Percentiles rank a stretch among this genome's conserved stretches.
Evolutionary conservation across 2,329 filamentous ascomycete species (phyloP).

Genomic region (Stachybotrys elegans): DNA sequence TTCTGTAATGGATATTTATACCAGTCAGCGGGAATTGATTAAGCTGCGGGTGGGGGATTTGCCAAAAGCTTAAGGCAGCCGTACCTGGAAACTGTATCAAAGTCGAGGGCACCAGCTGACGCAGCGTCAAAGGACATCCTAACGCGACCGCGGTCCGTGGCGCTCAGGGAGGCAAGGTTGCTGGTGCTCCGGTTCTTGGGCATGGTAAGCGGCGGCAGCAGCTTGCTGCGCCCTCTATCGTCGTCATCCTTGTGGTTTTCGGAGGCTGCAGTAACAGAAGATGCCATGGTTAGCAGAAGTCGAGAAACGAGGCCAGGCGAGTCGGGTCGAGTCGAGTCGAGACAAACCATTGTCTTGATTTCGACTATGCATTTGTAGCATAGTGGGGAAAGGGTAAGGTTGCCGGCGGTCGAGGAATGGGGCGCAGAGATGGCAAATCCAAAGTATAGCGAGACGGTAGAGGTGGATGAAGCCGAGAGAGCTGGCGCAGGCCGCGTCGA

Average conservation of each 20-base stretch:
- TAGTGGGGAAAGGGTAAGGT: slow-evolving; percentile 25
- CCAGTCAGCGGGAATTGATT: no score
- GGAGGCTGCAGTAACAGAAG: slow-evolving; percentile 19
- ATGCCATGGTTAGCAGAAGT: slow-evolving; percentile 16
- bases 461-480: neutral
- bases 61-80: no score
- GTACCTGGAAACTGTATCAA: slow-evolving; percentile 71
- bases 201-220: slow-evolving; percentile 43
- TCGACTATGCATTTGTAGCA: slow-evolving; percentile 38
- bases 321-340: no score
- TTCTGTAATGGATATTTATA: no score
- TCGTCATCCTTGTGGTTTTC: slow-evolving; percentile 26
- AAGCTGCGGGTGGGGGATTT: neutral
- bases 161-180: slow-evolving; percentile 47
- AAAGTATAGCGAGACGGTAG: slow-evolving; percentile 2
- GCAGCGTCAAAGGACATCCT: slow-evolving; percentile 76
- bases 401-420: neutral
- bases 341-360: slow-evolving; percentile 34
- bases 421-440: slow-evolving; percentile 7
- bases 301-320: slow-evolving; percentile 7
- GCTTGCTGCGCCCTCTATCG: slow-evolving; percentile 38
- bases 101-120: slow-evolving; percentile 51
- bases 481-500: neutral
- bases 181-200: slow-evolving; percentile 64
- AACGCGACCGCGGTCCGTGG: slow-evolving; percentile 54